Conservation (phyloP, 495 filamentous ascomycete genomes). For the Peziza echinospora region DNA sequence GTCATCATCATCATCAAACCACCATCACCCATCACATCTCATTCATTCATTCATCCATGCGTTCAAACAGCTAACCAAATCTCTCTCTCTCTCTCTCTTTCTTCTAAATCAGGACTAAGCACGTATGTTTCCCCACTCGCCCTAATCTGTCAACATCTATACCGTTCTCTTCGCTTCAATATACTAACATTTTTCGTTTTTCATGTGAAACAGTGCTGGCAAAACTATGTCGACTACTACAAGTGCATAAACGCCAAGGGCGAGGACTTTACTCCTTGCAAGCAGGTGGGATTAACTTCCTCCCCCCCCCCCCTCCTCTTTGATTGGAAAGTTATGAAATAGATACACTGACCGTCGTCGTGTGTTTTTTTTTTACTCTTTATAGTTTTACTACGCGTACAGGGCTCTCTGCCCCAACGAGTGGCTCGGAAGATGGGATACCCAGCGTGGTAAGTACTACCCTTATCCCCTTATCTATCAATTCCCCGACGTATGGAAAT, state of each 20-base stretch:
- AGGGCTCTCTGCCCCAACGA: slow-evolving; percentile 86
- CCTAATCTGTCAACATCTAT: too few relatives aligned
- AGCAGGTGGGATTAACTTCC: slow-evolving; percentile 41
- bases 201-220: slow-evolving; percentile 14
- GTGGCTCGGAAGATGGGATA: slow-evolving; percentile 93
- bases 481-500: neutral
- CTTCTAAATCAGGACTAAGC: too few relatives aligned
- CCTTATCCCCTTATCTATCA: slow-evolving; percentile 11
- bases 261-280: slow-evolving; percentile 95
- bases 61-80: too few relatives aligned
- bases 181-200: too few relatives aligned
- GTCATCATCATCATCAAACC: too few relatives aligned
- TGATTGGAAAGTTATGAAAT: too few relatives aligned
- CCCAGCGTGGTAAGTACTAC: slow-evolving; percentile 62
- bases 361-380: neutral
- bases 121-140: too few relatives aligned
- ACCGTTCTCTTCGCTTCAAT: slow-evolving; percentile 35
- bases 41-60: too few relatives aligned
- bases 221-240: slow-evolving; percentile 91
- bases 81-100: too few relatives aligned
- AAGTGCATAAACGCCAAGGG: slow-evolving; percentile 97
- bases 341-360: neutral
- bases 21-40: too few relatives aligned
- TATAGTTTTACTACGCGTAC: slow-evolving; percentile 85
- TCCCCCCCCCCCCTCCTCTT: neutral